Percentiles rank a stretch among this genome's conserved stretches.
Evolutionary conservation across 257 asterid genomes (phyloP).

Genomic region (Gentiana dahurica): DNA sequence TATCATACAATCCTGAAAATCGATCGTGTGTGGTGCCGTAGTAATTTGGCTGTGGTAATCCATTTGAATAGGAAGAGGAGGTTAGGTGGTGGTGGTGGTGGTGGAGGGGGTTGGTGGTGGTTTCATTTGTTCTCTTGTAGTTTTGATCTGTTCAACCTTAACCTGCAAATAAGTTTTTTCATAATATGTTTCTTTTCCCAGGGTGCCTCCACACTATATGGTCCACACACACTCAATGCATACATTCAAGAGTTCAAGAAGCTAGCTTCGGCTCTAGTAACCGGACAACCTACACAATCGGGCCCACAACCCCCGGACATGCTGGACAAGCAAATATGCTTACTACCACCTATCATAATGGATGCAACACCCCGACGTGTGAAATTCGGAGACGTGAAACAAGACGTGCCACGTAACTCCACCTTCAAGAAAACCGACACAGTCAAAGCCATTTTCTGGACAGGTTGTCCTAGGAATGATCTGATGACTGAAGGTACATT

Average conservation of each 20-base stretch:
- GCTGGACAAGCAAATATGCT: conserved; percentile 58
- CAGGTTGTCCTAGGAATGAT: conserved; percentile 89
- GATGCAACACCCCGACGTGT: conserved; percentile 58
- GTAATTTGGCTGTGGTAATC: too few relatives aligned
- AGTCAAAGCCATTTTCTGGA: conserved; percentile 65
- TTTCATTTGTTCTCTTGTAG: too few relatives aligned
- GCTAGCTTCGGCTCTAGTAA: conserved; percentile 54
- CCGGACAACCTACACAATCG: conserved; percentile 34
- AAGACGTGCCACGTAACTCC: conserved; percentile 63
- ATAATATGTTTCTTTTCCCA: conserved; percentile 12
- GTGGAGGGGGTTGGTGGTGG: too few relatives aligned
- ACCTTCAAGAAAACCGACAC: conserved; percentile 49
- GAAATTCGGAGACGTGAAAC: conserved; percentile 55
- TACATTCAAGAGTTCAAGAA: conserved; percentile 78
- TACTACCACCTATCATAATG: conserved; percentile 59
- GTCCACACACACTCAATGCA: conserved; percentile 76
- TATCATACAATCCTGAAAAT: too few relatives aligned
- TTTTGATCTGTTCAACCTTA: too few relatives aligned
- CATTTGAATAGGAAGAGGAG: too few relatives aligned
- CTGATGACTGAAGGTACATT: conserved; percentile 96
- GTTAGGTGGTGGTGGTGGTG: too few relatives aligned
- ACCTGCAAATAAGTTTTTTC: too few relatives aligned
- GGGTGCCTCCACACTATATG: conserved; percentile 92
- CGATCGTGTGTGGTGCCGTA: too few relatives aligned
- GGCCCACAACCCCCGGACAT: conserved; percentile 87